Evolutionary conservation across 768 basidiomycete genomes (phyloP), one percentile per base, ranked within the genome.

Genomic region (Rickenella mellea): DNA sequence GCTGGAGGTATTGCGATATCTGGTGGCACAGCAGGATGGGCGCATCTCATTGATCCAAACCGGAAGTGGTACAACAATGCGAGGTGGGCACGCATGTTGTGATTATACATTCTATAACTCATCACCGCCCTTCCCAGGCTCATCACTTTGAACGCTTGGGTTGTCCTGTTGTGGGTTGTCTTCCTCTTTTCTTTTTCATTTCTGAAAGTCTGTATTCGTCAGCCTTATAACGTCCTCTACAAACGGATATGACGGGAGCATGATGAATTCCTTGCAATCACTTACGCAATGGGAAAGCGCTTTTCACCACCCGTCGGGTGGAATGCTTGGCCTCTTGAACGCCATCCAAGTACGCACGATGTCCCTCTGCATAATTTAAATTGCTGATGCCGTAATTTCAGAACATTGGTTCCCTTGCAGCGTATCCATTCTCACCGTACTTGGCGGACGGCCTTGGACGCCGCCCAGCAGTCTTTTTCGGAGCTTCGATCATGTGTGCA

Each of bases 191-290:
- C 2, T 22, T 21, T 42, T 29, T 19, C 17, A 26, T 30, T 27
- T 27, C 27, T n/a, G 40, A 38, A 11, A 12, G 31, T n/a, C 22
- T 46, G 4, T 22, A 6, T 37, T 21, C 37, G 17, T 41, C 41
- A 80, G 79, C 38, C 74, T 85, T 48, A 80, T 84, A 54, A 84
- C 82, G 9, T 83, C 82, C 20, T 80, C 79, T 11, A 82, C 78
- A 37, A 82, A 77, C 56, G 83, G 83, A 40, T 85, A 78, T 55
- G 83, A 85, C 52, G 80, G 80, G 46, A 78, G 74, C 57, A 76
- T 84, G 75, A 82, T 84, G 82, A 84, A 86, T 60, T 80, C 80
- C 56, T 66, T 88, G 30, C 84, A 88, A 59, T 73, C 74, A 35
- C 65, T 86, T 45, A 42, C 53, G 14, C 73, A 79, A 48, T 88